Conservation (phyloP, 306 rosid species). For the Lithocarpus polystachyus region DNA sequence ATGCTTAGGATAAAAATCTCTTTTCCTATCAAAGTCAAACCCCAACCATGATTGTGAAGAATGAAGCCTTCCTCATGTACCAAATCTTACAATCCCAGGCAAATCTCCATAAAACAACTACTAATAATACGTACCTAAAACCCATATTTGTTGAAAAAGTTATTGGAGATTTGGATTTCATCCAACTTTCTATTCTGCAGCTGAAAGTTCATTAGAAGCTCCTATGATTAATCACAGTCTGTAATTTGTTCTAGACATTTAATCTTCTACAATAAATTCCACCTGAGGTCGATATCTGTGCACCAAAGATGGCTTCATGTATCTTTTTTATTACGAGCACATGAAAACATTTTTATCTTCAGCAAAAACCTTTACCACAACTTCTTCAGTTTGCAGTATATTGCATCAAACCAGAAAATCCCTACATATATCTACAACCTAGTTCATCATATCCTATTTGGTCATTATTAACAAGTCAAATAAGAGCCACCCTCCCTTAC, state of each 20-base stretch:
- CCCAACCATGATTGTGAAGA: background rate
- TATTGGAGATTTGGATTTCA: background rate
- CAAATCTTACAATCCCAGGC: background rate
- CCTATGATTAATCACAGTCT: background rate
- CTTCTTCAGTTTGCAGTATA: background rate
- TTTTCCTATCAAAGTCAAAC: background rate
- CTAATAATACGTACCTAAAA: background rate
- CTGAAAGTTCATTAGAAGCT: background rate
- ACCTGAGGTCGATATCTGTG: background rate
- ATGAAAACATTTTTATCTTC: background rate
- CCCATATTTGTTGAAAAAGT: background rate
- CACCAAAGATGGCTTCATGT: background rate
- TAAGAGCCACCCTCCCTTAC: background rate
- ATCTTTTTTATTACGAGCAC: background rate
- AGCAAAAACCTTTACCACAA: background rate
- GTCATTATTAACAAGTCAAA: background rate
- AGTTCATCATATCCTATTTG: background rate
- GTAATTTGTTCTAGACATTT: background rate
- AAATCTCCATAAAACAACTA: background rate
- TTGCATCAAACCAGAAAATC: background rate
- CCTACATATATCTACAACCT: background rate
- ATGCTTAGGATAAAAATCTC: background rate
- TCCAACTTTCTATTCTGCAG: background rate
- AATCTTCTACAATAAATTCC: background rate
- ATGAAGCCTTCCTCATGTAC: background rate